A percentile compares a stretch with the other conserved stretches of the same genome.
These are phyloP conservation scores for Lactifluus subvellereus DNA, from an alignment of 768 basidiomycete species.

Conservation along the genomic window DNA sequence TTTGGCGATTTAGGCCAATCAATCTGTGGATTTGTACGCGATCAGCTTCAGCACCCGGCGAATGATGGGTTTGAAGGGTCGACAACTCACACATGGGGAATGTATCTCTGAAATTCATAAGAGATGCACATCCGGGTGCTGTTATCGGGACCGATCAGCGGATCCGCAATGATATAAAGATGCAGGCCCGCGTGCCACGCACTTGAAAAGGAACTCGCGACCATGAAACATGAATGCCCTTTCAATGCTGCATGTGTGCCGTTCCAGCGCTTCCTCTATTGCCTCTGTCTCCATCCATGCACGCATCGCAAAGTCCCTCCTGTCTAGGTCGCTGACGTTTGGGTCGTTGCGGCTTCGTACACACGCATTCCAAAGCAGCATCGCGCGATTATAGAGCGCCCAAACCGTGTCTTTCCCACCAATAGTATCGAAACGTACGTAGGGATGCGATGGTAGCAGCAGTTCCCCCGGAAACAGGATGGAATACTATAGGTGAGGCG, in stretches of 20 bases:
- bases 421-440: conserved; percentile 30
- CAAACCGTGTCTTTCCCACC: conserved; percentile 59
- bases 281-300: conserved; percentile 68
- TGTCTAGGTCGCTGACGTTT: conserved; percentile 41
- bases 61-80: conserved; percentile 11
- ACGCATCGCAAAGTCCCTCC: conserved; percentile 55
- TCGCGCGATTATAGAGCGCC: conserved; percentile 66
- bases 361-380: conserved; percentile 71
- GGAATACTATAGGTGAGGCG: conserved; percentile 43
- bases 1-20: conserved; percentile 36
- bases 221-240: conserved; percentile 63
- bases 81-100: conserved; percentile 50
- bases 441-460: conserved; percentile 34
- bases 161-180: conserved; percentile 3
- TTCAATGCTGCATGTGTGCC: conserved; percentile 63
- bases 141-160: conserved; percentile 20
- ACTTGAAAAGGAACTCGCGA: conserved; percentile 76
- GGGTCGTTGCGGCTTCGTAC: conserved; percentile 49
- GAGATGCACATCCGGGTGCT: conserved; percentile 69
- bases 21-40: conserved; percentile 33
- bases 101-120: conserved; percentile 60
- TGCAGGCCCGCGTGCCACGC: conserved; percentile 28
- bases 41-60: conserved; percentile 34
- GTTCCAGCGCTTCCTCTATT: conserved; percentile 56
- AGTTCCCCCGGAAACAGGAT: conserved; percentile 75